Base-by-base conservation (phyloP, 768 basidiomycete species). In the Boletellus ananas region DNA sequence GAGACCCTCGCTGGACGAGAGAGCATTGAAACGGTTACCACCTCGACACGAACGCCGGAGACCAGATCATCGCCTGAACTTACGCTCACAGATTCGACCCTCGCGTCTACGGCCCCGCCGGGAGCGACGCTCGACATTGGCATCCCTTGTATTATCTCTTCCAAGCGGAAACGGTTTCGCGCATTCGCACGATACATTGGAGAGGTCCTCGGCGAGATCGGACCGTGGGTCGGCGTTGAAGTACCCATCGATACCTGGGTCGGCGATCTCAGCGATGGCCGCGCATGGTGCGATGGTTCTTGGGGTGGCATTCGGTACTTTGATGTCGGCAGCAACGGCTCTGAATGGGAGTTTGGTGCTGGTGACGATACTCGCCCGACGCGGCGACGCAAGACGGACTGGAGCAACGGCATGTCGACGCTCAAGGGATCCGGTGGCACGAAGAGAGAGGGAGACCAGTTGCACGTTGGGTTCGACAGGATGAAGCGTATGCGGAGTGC, bases 221-320 rank as follows among this genome's bases (percentile, higher is more conserved):
- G 92, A 1, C 82, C 88, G 0, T 94, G 92, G 92, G 88, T 94
- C 7, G 92, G 92, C 13, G 88, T 94, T 14, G 92, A 94, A 65
- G 88, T 93, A 11, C 89, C 90, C 1, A 72, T 91, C 8, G 66
- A 66, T 27, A 69, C 70, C n/a, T 79, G 79, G 75, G 70, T 72
- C 2, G 73, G 70, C 11, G 77, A 80, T 21, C 69, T 73, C 46
- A 68, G 74, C 13, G 78, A 81, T 25, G 83, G 79, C n/a, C 73
- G 86, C n/a, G 80, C 79, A 50, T 94, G 91, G 91, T 79, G 90
- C 61, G 90, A 94, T 57, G 92, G 92, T 0, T 77, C 79, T 0
- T 87, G 86, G 83, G 83, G 81, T 25, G 92, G 91, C 0, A 72
- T 91, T 38, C 79, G 83, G 21, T 93, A 92, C 67, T 94, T 94